These are phyloP conservation scores for Halophytophthora batemanensis DNA, from an alignment of 352 stramenopile genomes.

Conservation along the genomic window DNA sequence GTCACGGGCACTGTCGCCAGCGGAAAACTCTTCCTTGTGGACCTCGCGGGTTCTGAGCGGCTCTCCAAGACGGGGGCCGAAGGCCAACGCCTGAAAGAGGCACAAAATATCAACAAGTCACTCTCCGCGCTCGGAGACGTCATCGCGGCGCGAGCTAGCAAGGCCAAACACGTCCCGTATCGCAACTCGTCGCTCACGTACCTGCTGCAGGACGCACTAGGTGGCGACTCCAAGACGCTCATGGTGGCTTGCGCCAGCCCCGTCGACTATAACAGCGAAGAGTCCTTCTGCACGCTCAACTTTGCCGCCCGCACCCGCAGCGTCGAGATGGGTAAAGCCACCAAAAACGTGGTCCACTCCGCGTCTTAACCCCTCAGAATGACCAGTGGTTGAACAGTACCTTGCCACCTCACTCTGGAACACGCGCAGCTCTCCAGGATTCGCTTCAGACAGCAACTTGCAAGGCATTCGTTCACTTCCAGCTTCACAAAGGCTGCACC, in stretches of 20 bases:
- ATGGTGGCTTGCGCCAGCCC: constrained; percentile 92
- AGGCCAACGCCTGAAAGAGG: constrained; percentile 87
- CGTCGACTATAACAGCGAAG: constrained; percentile 89
- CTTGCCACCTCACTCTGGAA: too few relatives aligned
- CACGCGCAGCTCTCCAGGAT: too few relatives aligned
- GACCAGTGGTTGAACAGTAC: too few relatives aligned
- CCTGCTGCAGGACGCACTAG: constrained; percentile 91
- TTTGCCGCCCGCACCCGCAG: constrained; percentile 85
- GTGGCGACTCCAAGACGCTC: constrained; percentile 90
- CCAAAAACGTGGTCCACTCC: constrained; percentile 69
- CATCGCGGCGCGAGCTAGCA: constrained; percentile 88
- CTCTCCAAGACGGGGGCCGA: constrained; percentile 89
- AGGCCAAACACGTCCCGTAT: constrained; percentile 92
- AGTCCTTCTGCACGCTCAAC: constrained; percentile 93
- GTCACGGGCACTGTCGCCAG: constrained; percentile 70
- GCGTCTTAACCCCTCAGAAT: constrained; percentile 1
- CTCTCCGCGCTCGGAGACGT: constrained; percentile 97
- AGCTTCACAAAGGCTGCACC: not conserved
- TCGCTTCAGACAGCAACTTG: too few relatives aligned
- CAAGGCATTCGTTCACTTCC: too few relatives aligned
- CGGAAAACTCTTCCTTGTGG: constrained; percentile 85
- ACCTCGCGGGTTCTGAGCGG: constrained; percentile 88
- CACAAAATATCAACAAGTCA: constrained; percentile 93
- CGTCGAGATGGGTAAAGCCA: constrained; percentile 89
- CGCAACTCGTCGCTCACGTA: constrained; percentile 94